These are phyloP conservation scores for Murraya paniculata DNA, from an alignment of 345 rosid genomes.

Conservation along the genomic window DNA sequence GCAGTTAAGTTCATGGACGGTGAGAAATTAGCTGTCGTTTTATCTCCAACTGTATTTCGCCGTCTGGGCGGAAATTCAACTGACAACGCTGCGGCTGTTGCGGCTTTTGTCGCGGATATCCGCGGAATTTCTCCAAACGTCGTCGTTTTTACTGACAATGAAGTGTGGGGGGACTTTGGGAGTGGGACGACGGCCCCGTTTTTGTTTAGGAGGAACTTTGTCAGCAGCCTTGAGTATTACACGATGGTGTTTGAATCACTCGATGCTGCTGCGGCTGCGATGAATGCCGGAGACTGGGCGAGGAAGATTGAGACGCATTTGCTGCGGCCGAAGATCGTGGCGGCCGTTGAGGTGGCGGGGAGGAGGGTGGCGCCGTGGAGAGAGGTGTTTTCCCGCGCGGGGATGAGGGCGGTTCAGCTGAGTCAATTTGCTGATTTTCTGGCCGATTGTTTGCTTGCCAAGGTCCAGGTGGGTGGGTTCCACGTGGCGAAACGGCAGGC, in stretches of 20 bases:
- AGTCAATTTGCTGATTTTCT: slow-evolving; percentile 91
- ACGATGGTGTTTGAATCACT: slow-evolving; percentile 78
- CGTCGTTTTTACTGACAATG: slow-evolving; percentile 68
- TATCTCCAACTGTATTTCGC: slow-evolving; percentile 66
- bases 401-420: slow-evolving; percentile 68
- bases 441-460: slow-evolving; percentile 71
- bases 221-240: slow-evolving; percentile 63
- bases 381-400: slow-evolving; percentile 68
- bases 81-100: slow-evolving; percentile 16
- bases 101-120: slow-evolving; percentile 47
- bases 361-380: slow-evolving; percentile 58
- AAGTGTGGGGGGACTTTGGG: slow-evolving; percentile 57
- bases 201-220: slow-evolving; percentile 67
- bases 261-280: slow-evolving; percentile 60
- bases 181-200: slow-evolving; percentile 23
- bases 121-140: slow-evolving; percentile 57
- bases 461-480: slow-evolving; percentile 81
- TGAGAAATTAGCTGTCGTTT: slow-evolving; percentile 56
- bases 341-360: slow-evolving; percentile 58
- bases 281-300: slow-evolving; percentile 48
- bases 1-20: slow-evolving; percentile 70
- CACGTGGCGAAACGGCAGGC: slow-evolving; percentile 81
- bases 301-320: slow-evolving; percentile 65
- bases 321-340: slow-evolving; percentile 52
- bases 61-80: slow-evolving; percentile 39